A percentile compares a stretch with the other conserved stretches of the same genome.
Evolutionary conservation across 805 yeast genomes (phyloP).

Genomic region (Kuraishia cidri): DNA sequence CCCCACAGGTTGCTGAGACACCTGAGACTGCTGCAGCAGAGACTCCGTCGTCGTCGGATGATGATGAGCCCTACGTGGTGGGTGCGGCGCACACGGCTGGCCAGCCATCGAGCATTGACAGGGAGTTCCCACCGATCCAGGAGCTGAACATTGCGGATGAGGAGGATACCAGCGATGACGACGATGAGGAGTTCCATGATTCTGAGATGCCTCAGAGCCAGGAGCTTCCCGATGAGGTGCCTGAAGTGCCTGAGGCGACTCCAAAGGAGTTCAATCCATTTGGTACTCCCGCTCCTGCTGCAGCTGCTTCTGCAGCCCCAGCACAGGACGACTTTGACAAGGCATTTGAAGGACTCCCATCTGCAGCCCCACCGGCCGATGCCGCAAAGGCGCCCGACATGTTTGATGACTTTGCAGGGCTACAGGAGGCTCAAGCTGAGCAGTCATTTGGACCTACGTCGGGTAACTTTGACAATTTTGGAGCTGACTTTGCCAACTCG

Average conservation of each 20-base stretch:
- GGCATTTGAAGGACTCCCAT: slow-evolving; percentile 5
- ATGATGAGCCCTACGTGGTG: slow-evolving; percentile 9
- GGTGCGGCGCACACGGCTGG: slow-evolving; percentile 6
- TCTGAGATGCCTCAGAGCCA: slow-evolving; percentile 8
- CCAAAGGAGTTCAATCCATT: slow-evolving; percentile 6
- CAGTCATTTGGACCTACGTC: slow-evolving; percentile 16
- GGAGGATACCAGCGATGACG: too few species aligned
- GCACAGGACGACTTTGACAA: slow-evolving; percentile 7
- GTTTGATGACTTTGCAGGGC: slow-evolving; percentile 23
- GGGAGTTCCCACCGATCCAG: slow-evolving; percentile 54
- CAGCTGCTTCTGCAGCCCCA: slow-evolving; percentile 2
- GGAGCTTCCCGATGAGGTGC: not conserved
- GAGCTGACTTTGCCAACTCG: slow-evolving; percentile 5
- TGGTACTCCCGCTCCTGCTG: too few species aligned
- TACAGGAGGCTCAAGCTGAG: slow-evolving; percentile 21
- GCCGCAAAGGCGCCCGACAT: slow-evolving; percentile 14
- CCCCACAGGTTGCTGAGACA: not conserved
- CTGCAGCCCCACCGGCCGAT: slow-evolving; percentile 6
- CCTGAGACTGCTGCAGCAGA: slow-evolving; percentile 1
- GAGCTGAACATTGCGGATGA: slow-evolving; percentile 47
- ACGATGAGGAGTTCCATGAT: slow-evolving; percentile 31
- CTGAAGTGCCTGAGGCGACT: slow-evolving; percentile 10
- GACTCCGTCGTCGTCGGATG: slow-evolving; percentile 7
- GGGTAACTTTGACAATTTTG: slow-evolving; percentile 21
- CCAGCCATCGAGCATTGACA: too few species aligned